Conservation (phyloP, 164 flowering plant genomes). For the Vitis rotundifolia region DNA sequence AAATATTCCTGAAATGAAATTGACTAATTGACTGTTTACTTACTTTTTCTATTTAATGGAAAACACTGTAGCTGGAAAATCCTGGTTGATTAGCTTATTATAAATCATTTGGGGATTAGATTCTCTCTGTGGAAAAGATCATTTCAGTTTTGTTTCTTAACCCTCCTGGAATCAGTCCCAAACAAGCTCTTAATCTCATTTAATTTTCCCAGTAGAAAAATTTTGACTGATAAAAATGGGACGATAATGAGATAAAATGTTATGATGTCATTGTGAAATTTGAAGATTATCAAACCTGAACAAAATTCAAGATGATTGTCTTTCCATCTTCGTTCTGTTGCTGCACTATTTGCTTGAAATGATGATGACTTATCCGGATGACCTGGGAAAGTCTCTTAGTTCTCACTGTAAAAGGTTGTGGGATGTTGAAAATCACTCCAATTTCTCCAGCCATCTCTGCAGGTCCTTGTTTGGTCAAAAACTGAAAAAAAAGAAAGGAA, state of each 20-base stretch:
- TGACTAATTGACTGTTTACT: not conserved
- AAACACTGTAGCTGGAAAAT: not conserved
- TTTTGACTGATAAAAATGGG: too few species aligned
- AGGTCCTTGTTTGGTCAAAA: slow-evolving; percentile 56
- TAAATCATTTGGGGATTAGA: not conserved
- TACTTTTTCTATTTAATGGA: not conserved
- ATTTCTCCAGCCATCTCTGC: slow-evolving; percentile 81
- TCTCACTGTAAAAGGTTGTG: slow-evolving; percentile 89
- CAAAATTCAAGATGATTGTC: slow-evolving; percentile 53
- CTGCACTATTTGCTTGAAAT: slow-evolving; percentile 74
- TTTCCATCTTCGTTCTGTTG: slow-evolving; percentile 54
- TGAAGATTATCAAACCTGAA: slow-evolving; percentile 49
- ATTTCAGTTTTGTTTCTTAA: not conserved
- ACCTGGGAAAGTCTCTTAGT: slow-evolving; percentile 83
- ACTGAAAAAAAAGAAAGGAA: slow-evolving; percentile 33
- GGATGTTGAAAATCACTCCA: slow-evolving; percentile 76
- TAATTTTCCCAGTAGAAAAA: too few species aligned
- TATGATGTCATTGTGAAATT: not conserved
- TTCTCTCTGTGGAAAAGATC: not conserved
- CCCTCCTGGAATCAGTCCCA: too few species aligned
- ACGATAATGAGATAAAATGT: too few species aligned
- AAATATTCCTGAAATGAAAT: not conserved
- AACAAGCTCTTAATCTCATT: too few species aligned
- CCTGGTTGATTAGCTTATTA: not conserved
- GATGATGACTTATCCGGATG: slow-evolving; percentile 70